These are phyloP conservation scores for Geoglossum cookeanum DNA, from an alignment of 2,329 filamentous ascomycete species.

Conservation along the genomic window DNA sequence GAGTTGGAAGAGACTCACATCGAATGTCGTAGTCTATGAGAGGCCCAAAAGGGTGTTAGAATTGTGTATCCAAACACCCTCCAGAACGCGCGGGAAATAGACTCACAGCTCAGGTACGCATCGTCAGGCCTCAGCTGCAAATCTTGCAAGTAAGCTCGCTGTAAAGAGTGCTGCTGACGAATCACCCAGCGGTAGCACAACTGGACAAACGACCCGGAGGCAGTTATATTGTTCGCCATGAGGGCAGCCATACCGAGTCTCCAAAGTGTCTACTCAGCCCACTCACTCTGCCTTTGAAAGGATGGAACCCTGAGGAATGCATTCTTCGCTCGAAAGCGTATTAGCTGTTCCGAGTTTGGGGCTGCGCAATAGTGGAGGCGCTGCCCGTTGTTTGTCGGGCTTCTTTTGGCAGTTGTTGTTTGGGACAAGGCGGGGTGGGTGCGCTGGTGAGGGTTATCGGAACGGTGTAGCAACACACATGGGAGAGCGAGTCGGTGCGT, in stretches of 20 bases:
- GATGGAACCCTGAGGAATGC: conserved; percentile 25
- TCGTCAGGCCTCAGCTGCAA: conserved; percentile 39
- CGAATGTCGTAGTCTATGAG: conserved; percentile 42
- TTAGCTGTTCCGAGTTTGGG: neutral
- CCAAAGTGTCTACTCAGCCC: conserved; percentile 27
- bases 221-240: neutral
- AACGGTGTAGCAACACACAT: too few relatives aligned
- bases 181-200: conserved; percentile 1
- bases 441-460: neutral
- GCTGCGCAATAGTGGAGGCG: neutral
- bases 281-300: conserved; percentile 30
- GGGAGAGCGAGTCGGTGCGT: too few relatives aligned
- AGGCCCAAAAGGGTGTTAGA: conserved; percentile 11
- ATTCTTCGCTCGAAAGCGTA: neutral
- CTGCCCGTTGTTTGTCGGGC: too few relatives aligned
- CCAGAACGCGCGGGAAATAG: neutral
- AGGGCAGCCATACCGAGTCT: conserved; percentile 23
- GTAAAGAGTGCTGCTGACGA: neutral
- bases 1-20: conserved; percentile 27
- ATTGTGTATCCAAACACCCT: neutral
- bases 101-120: conserved; percentile 51
- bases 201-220: neutral
- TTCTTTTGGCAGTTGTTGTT: neutral
- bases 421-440: neutral
- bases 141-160: conserved; percentile 15